A percentile compares a stretch with the other conserved stretches of the same genome.
These are phyloP conservation scores for Aspergillus tubingensis DNA, from an alignment of 2,329 filamentous ascomycete genomes.

Conservation along the genomic window DNA sequence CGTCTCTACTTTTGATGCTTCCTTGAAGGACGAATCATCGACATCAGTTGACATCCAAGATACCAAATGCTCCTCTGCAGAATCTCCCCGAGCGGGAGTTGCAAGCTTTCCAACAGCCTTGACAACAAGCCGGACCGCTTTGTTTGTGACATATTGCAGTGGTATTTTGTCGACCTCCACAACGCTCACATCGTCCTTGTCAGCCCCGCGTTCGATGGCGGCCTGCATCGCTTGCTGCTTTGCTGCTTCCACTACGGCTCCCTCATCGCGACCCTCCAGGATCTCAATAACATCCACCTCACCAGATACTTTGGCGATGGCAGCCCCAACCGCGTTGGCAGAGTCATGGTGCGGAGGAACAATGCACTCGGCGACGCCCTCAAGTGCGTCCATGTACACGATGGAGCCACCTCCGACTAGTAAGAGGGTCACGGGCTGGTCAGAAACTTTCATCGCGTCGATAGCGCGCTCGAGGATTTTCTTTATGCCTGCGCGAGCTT, in stretches of 20 bases:
- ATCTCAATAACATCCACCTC: constrained; percentile 57
- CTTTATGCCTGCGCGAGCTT: constrained; percentile 31
- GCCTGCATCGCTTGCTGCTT: constrained; percentile 25
- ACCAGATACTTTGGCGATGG: constrained; percentile 58
- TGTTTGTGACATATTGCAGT: constrained; percentile 41
- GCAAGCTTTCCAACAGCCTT: constrained; percentile 36
- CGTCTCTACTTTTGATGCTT: too few relatives aligned
- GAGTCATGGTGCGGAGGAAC: constrained; percentile 56
- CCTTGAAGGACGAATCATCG: background rate
- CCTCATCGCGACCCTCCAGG: constrained; percentile 34
- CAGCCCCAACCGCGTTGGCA: constrained; percentile 63
- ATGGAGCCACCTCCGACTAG: constrained; percentile 62
- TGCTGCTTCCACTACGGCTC: constrained; percentile 23
- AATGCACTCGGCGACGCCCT: constrained; percentile 54
- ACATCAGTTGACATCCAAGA: background rate
- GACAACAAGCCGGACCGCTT: constrained; percentile 40
- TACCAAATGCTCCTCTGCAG: constrained; percentile 12
- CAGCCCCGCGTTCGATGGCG: constrained; percentile 26
- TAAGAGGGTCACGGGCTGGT: constrained; percentile 54
- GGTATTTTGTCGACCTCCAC: constrained; percentile 48
- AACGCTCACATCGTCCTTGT: constrained; percentile 42
- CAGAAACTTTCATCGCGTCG: constrained; percentile 59
- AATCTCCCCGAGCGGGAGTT: background rate
- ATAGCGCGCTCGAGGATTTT: constrained; percentile 54
- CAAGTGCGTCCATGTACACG: constrained; percentile 51